phyloP scores from a whole-genome alignment of 495 filamentous ascomycete species.

The Penicillium canescens region DNA sequence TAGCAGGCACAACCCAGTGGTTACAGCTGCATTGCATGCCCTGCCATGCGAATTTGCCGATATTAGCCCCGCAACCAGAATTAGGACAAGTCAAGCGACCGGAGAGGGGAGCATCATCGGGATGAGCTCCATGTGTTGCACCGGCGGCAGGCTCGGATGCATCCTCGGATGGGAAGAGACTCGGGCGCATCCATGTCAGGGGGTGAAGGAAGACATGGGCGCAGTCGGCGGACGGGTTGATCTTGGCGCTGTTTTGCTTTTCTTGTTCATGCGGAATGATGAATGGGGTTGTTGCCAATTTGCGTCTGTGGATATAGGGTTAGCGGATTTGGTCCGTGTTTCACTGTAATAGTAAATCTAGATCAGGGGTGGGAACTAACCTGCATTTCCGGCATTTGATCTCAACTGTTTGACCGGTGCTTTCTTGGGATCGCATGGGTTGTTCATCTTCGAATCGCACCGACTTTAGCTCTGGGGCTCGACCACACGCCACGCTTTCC shows the following conservation, averaged over 20 bases:
- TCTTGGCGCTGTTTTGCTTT: slow-evolving; percentile 21
- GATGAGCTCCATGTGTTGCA: slow-evolving; percentile 17
- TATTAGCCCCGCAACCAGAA: slow-evolving; percentile 68
- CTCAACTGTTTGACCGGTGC: slow-evolving; percentile 37
- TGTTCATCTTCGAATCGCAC: slow-evolving; percentile 86
- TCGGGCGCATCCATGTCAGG: slow-evolving; percentile 87
- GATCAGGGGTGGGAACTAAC: slow-evolving; percentile 29
- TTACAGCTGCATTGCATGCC: slow-evolving; percentile 91
- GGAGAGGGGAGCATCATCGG: slow-evolving; percentile 65
- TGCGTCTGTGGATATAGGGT: slow-evolving; percentile 42
- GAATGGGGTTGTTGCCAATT: slow-evolving; percentile 63
- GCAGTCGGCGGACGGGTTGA: slow-evolving; percentile 46
- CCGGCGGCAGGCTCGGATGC: slow-evolving; percentile 8
- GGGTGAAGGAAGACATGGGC: slow-evolving; percentile 88
- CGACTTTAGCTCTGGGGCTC: slow-evolving; percentile 68
- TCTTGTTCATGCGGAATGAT: slow-evolving; percentile 53
- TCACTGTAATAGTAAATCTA: not conserved
- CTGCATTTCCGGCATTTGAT: slow-evolving; percentile 68
- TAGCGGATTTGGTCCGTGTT: not conserved
- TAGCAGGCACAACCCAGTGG: slow-evolving; percentile 88
- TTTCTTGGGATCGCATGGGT: slow-evolving; percentile 18
- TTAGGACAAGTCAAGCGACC: slow-evolving; percentile 84
- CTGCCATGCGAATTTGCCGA: slow-evolving; percentile 95
- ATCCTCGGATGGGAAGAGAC: slow-evolving; percentile 49
- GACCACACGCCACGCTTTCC: slow-evolving; percentile 66